phyloP scores from a whole-genome alignment of 2,329 filamentous ascomycete species.

The Neospermospora avenae region DNA sequence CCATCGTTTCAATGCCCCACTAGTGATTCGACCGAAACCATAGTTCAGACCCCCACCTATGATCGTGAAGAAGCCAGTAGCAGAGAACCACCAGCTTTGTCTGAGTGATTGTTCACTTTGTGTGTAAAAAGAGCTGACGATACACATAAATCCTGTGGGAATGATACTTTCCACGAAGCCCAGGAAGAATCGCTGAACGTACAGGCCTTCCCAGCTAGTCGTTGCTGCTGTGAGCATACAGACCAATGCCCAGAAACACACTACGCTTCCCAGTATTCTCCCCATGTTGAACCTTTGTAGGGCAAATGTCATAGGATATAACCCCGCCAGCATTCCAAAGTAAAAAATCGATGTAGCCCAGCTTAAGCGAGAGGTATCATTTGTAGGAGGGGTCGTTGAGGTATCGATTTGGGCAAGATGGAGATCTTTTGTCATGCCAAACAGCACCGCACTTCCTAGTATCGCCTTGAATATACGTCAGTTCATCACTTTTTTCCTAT shows the following conservation, averaged over 20 bases:
- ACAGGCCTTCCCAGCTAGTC: conserved; percentile 60
- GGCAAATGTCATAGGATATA: conserved; percentile 70
- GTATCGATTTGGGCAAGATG: conserved; percentile 51
- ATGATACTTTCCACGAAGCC: conserved; percentile 61
- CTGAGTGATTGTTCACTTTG: conserved; percentile 61
- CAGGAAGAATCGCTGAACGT: conserved; percentile 62
- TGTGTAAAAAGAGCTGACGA: conserved; percentile 60
- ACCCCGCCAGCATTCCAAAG: conserved; percentile 72
- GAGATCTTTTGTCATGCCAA: conserved; percentile 73
- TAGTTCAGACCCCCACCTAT: conserved; percentile 64
- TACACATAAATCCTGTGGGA: conserved; percentile 64
- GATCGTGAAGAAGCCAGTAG: conserved; percentile 52
- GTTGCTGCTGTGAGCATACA: conserved; percentile 69
- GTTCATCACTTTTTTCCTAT: background rate
- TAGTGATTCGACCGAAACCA: conserved; percentile 60
- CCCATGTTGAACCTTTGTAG: conserved; percentile 66
- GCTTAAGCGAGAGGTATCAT: conserved; percentile 64
- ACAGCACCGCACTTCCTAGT: conserved; percentile 67
- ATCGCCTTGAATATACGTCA: conserved; percentile 51
- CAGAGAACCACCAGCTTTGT: conserved; percentile 66
- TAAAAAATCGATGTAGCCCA: conserved; percentile 81
- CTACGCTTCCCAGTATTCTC: conserved; percentile 59
- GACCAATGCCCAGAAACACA: conserved; percentile 63
- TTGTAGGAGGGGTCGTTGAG: conserved; percentile 48
- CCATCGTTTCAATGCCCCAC: conserved; percentile 56